Base-by-base conservation (phyloP, 148 eudicot species). In the Euryodendron excelsum region DNA sequence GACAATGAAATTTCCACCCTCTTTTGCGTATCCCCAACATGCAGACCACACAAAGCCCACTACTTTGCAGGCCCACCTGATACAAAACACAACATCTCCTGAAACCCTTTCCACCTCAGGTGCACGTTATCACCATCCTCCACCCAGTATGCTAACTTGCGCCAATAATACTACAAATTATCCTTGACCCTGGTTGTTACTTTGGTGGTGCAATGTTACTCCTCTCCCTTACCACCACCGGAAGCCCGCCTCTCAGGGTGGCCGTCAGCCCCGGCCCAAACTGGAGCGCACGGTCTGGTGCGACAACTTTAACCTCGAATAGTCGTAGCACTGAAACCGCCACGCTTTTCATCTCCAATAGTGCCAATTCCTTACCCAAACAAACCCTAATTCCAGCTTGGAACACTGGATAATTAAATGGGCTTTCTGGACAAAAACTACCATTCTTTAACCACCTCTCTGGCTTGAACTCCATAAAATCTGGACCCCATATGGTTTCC, bases 351-450 rank as follows among this genome's bases (percentile, higher is more conserved):
- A 55, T 55, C 59, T 18, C 23, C 7, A 18, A 2, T 15, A 85
- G 45, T 0, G 84, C 85, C 69, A 88, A 74, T 1, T 85, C 88
- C 53, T 83, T 85, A 0, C 88, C 88, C 47, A 88, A 44, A 50
- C 90, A 88, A 58, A 80, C 85, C 67, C 90, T 67, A 4, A 79
- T 77, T 69, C 90, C 88, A 36, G 88, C 90, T 30, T 88, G 88
- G 18, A 88, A 85, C 0, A 88, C 90, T 56, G 90, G 81, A 67
- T 81, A 83, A 65, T 71, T 88, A 1, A 53, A 88, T 21, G 81
- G 84, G 74, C 69, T 83, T 3, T 53, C 78, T 1, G 90, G 90
- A 9, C 58, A 39, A 18, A 83, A 85, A 6, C 55, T 21, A 23
- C 90, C 90, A 4, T 77, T 48, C 15, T 78, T 71, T 34, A 88